Conservation (phyloP, 2,329 filamentous ascomycete species). For the Cordyceps pruinosa region DNA sequence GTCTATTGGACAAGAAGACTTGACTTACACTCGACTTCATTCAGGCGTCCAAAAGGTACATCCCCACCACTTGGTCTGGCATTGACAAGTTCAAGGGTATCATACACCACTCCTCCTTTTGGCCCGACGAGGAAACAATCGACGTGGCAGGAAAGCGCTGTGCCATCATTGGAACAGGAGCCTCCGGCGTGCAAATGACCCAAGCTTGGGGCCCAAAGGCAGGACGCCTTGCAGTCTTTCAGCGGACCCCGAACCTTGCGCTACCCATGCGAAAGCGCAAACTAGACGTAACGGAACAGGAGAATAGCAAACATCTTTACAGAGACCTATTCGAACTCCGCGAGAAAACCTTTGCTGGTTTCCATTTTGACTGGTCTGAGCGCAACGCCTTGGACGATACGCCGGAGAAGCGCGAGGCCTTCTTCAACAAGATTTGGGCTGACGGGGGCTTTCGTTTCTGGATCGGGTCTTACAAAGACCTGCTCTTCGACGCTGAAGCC, state of each 20-base stretch:
- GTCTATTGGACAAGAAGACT: rapidly evolving
- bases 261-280: slow-evolving; percentile 48
- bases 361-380: neutral
- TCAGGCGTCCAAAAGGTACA: slow-evolving; percentile 46
- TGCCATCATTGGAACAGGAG: slow-evolving; percentile 53
- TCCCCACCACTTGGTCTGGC: slow-evolving; percentile 50
- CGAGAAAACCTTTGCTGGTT: neutral
- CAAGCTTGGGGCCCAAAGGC: slow-evolving; percentile 48
- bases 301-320: neutral
- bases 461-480: slow-evolving; percentile 26
- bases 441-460: slow-evolving; percentile 36
- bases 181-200: slow-evolving; percentile 51
- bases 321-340: neutral
- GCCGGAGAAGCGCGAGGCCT: slow-evolving; percentile 33
- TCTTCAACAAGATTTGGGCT: slow-evolving; percentile 36
- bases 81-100: slow-evolving; percentile 48
- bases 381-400: slow-evolving; percentile 14
- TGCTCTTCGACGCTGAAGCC: slow-evolving; percentile 32
- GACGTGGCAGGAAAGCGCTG: slow-evolving; percentile 48
- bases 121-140: slow-evolving; percentile 45
- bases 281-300: slow-evolving; percentile 1
- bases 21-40: neutral
- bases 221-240: slow-evolving; percentile 46
- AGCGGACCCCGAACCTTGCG: slow-evolving; percentile 55
- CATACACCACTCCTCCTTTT: slow-evolving; percentile 48